Evolutionary conservation across 2,329 filamentous ascomycete species (phyloP), one percentile per base, ranked within the genome.

Genomic region (Teratosphaeria epicoccoides): DNA sequence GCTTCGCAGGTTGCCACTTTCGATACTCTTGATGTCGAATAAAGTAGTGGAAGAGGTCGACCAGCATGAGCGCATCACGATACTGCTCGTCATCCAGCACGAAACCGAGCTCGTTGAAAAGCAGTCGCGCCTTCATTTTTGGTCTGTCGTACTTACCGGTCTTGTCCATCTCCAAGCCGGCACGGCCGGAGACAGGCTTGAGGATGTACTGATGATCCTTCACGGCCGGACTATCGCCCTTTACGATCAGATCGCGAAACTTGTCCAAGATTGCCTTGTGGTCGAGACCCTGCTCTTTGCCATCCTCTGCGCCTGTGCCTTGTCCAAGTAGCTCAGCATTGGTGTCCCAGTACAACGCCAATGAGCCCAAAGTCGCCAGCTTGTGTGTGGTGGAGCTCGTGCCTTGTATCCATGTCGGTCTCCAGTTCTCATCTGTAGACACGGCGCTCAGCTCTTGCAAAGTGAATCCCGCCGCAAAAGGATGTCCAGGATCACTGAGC

Each of bases 41-140:
- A 68, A 97, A 98, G 71, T 95, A 97, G 69, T 98, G 93, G 74
- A 99, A 98, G 2, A 97, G 76, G 66, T 99, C 93, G 1, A 97
- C 87, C 75, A 99, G 87, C 93, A 98, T 98, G 53, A 99, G 73
- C 4, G 85, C 88, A 71, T 99, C 93, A 25, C 94, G 86, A 66
- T 99, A 99, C 67, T 99, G 93, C 59, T 96, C 82, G 59, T 98
- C 91, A 60, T 99, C 94, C 26, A 99, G 78, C n/a, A 97, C 87
- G 57, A 99, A 84, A 48, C 94, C 93, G 53, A 99, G 90, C 65
- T 99, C 94, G 64, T 99, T 91, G 61, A 99, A 99, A 1, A 97
- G 73, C 17, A 98, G 72, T 37, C 86, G 87, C 24, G 90, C 88
- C 70, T 96, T 97, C 73, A 93, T 84, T 63, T 91, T 93, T 2